Conservation (phyloP, 345 rosid species). For the Eucalyptus polyanthemos region DNA sequence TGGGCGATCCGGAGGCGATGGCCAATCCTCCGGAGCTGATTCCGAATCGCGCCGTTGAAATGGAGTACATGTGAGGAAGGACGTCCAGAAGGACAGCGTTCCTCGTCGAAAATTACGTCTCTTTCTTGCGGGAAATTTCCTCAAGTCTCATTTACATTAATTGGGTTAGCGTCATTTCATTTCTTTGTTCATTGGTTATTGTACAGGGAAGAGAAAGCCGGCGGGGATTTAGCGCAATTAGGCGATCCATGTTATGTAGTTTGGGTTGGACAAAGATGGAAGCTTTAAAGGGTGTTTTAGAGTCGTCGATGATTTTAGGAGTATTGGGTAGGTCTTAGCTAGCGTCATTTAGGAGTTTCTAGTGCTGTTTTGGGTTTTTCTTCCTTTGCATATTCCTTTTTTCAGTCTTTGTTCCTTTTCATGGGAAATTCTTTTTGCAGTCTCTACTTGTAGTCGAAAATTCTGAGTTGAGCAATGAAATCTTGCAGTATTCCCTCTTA, state of each 20-base stretch:
- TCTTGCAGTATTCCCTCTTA: neutral
- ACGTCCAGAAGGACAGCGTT: neutral
- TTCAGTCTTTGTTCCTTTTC: neutral
- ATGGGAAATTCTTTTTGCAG: conserved; percentile 58
- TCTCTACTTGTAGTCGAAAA: conserved; percentile 12
- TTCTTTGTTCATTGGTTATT: conserved; percentile 28
- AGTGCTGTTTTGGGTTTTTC: neutral
- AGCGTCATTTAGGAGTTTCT: neutral
- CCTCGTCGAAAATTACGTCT: neutral
- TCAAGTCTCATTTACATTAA: neutral
- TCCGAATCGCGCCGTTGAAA: conserved; percentile 22
- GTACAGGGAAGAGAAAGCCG: conserved; percentile 43
- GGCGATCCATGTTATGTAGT: conserved; percentile 5
- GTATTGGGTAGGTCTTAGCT: conserved; percentile 9
- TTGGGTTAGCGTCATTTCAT: conserved; percentile 18
- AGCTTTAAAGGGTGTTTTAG: conserved; percentile 12
- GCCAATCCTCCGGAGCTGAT: conserved; percentile 10
- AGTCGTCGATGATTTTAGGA: conserved; percentile 7
- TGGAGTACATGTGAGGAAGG: conserved; percentile 26
- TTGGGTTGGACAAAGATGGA: conserved; percentile 22
- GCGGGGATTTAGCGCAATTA: conserved; percentile 13
- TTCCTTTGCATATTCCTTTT: conserved; percentile 1
- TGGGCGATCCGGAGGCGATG: neutral
- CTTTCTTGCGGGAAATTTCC: neutral
- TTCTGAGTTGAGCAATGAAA: neutral